Base-by-base conservation (phyloP, 306 rosid genomes). In the Inga oerstediana region DNA sequence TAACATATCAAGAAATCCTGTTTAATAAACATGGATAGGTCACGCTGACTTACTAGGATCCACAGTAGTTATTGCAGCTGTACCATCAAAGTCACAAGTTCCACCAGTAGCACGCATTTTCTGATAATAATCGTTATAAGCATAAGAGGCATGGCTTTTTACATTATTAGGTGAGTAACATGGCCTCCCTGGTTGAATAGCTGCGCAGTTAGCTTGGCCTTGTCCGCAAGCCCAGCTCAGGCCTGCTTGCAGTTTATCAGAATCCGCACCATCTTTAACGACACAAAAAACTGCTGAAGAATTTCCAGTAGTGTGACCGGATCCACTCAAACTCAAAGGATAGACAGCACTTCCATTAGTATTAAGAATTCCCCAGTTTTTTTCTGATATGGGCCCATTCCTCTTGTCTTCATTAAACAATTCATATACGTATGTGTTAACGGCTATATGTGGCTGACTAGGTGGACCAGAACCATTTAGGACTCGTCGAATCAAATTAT, bases 391-490 rank as follows among this genome's bases (percentile, higher is more conserved):
- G 8, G 97, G 97, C 27, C 99, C 98, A 56, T 94, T 88, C 85
- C 94, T 89, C 88, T 88, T 91, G 86, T 94, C 99, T 89, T 97
- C 99, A 72, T 97, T 94, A 83, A 97, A 97, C 75, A 97, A 75
- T 84, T 97, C 99, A 44, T 94, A 94, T 80, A 97, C 87, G 79
- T 92, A 97, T 0, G 97, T 85, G 86, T 91, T 97, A 62, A 94
- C 88, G 15, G 98, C 88, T 56, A 90, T 83, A 32, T 80, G 72
- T 79, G 93, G 93, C 85, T 89, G 95, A 85, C 98, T 92, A 15
- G 99, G 97, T 0, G 98, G 94, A 58, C 99, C 99, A n/a, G 98
- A 93, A 93, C 75, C 86, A 54, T 96, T 96, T n/a, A 90, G 76
- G 11, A 92, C 97, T 88, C 98, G 88, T 35, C 78, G 64, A 84